These are phyloP conservation scores for Crotalaria pallida DNA, from an alignment of 306 rosid species.

Conservation along the genomic window DNA sequence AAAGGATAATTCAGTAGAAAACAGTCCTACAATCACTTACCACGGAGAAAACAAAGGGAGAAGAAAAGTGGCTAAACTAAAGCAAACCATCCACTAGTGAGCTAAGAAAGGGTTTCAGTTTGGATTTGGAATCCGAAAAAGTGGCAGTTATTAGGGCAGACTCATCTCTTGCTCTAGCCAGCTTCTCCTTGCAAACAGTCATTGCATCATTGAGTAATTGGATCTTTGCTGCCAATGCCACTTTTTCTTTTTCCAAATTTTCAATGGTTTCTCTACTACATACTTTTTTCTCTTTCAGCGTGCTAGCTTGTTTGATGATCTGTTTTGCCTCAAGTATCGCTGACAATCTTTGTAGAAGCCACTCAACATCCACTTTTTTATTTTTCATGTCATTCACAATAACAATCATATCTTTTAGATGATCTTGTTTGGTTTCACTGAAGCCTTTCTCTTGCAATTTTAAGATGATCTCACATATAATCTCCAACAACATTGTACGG, in stretches of 20 bases:
- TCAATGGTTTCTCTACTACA: neutral
- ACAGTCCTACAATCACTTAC: neutral
- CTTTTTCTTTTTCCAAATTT: neutral
- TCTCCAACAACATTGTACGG: neutral
- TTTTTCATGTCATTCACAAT: neutral
- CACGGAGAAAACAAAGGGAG: neutral
- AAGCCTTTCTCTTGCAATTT: neutral
- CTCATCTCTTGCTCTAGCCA: neutral
- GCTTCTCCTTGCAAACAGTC: neutral
- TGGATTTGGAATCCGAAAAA: neutral
- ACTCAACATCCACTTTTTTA: neutral
- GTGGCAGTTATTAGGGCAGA: neutral
- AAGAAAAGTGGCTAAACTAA: neutral
- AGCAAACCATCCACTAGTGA: constrained; percentile 7
- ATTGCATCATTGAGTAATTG: neutral
- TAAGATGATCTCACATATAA: neutral
- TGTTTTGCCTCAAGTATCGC: constrained; percentile 7
- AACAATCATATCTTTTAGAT: neutral
- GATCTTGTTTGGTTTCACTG: neutral
- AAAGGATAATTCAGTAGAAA: neutral
- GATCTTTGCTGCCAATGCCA: neutral
- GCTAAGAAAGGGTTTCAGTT: neutral
- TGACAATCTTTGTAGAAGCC: constrained; percentile 6
- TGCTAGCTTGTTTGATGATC: neutral
- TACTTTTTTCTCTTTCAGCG: neutral